These are phyloP conservation scores for Leccinum rimulosum DNA, from an alignment of 768 basidiomycete genomes.

Conservation along the genomic window DNA sequence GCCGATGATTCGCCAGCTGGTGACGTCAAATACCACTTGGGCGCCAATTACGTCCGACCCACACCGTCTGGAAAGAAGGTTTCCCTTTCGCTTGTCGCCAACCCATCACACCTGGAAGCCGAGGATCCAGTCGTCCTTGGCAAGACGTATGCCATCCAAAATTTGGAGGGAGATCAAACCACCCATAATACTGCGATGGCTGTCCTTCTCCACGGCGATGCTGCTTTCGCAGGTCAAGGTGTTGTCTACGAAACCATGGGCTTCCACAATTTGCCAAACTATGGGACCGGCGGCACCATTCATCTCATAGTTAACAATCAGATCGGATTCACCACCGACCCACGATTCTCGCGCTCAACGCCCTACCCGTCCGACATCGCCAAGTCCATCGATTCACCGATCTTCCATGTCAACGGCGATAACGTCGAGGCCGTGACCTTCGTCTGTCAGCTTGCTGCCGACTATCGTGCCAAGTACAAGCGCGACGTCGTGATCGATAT, in stretches of 20 bases:
- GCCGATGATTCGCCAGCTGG: constrained; percentile 82
- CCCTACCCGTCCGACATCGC: constrained; percentile 98
- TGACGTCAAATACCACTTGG: constrained; percentile 99
- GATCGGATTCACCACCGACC: constrained; percentile 98
- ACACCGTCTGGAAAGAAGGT: constrained; percentile 99
- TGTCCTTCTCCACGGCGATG: constrained; percentile 95
- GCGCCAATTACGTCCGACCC: constrained; percentile 97
- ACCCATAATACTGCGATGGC: constrained; percentile 87
- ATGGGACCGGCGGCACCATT: constrained; percentile 97
- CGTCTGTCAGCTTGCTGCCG: constrained; percentile 96
- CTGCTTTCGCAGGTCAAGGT: constrained; percentile 98
- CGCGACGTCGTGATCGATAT: constrained; percentile 99
- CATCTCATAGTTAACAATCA: constrained; percentile 99
- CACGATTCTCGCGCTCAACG: constrained; percentile 94
- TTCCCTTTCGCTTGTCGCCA: constrained; percentile 94
- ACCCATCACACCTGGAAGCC: constrained; percentile 97
- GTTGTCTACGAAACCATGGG: constrained; percentile 99
- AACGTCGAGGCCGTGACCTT: constrained; percentile 98
- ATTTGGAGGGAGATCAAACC: constrained; percentile 85
- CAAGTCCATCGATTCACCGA: constrained; percentile 96
- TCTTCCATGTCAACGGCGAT: constrained; percentile 99
- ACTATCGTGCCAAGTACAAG: constrained; percentile 98
- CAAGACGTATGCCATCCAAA: constrained; percentile 96
- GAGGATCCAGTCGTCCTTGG: constrained; percentile 98
- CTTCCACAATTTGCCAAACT: constrained; percentile 90